Conservation (phyloP, 805 yeast genomes). For the Candida adriatica region DNA sequence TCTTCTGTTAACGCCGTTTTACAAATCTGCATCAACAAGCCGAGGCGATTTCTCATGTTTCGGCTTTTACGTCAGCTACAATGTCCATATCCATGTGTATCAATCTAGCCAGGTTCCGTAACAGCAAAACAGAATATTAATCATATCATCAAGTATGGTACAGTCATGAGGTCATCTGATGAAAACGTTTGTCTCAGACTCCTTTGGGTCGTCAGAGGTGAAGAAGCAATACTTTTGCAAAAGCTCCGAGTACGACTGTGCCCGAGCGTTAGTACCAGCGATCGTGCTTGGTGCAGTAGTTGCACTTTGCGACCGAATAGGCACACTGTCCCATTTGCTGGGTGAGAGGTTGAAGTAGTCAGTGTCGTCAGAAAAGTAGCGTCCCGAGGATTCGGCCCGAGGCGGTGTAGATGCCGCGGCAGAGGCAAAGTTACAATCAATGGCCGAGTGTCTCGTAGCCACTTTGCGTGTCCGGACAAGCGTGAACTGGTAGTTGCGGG, state of each 20-base stretch:
- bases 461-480: constrained; percentile 5
- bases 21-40: too few relatives aligned
- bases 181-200: constrained; percentile 7
- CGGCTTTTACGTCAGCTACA: too few relatives aligned
- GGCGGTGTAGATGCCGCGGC: constrained; percentile 12
- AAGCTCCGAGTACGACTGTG: constrained; percentile 18
- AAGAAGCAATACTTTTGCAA: constrained; percentile 24
- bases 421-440: constrained; percentile 12
- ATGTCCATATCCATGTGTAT: too few relatives aligned
- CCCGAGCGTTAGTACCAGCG: not conserved
- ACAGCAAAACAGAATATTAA: not conserved
- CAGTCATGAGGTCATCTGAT: constrained; percentile 6
- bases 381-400: constrained; percentile 15
- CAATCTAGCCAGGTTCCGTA: too few relatives aligned
- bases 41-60: too few relatives aligned
- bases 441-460: constrained; percentile 6
- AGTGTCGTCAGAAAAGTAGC: constrained; percentile 24
- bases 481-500: constrained; percentile 31
- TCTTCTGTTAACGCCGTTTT: too few relatives aligned
- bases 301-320: constrained; percentile 1
- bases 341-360: constrained; percentile 21
- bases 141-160: not conserved
- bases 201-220: constrained; percentile 15
- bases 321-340: constrained; percentile 7
- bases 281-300: not conserved